phyloP scores from a whole-genome alignment of 371 early-diverging fungal species.

The Coelomomyces lativittatus region DNA sequence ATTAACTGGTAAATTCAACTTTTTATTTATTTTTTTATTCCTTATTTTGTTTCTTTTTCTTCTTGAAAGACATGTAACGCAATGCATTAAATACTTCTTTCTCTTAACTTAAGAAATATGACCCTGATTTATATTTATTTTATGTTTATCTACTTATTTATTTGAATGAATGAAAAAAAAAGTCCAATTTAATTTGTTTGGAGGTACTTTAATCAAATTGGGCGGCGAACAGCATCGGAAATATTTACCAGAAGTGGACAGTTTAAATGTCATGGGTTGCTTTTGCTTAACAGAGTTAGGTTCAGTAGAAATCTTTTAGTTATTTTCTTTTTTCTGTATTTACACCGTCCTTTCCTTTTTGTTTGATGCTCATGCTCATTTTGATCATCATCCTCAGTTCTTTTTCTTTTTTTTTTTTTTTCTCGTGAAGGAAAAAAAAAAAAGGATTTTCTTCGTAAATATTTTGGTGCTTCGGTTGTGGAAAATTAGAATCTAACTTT shows the following conservation, averaged over 20 bases:
- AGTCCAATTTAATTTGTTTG: constrained; percentile 44
- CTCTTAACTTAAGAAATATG: neutral
- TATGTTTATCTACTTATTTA: neutral
- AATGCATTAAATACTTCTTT: no score
- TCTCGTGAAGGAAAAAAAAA: no score
- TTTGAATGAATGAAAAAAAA: constrained; percentile 3
- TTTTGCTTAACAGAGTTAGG: constrained; percentile 53
- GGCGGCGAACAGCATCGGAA: constrained; percentile 50
- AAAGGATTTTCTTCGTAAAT: no score
- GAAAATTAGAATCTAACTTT: no score
- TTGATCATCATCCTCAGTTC: no score
- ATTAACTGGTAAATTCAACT: constrained; percentile 24
- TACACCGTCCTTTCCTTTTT: no score
- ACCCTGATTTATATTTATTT: neutral
- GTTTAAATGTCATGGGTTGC: constrained; percentile 41
- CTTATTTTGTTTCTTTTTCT: no score
- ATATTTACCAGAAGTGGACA: constrained; percentile 30
- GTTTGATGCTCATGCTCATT: no score
- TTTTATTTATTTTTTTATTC: no score
- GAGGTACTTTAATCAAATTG: constrained; percentile 48
- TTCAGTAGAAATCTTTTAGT: neutral
- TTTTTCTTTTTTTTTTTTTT: no score
- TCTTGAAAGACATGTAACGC: no score
- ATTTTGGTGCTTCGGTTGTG: neutral
- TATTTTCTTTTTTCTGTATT: no score